Conservation (phyloP, 2,329 filamentous ascomycete species). For the Hypoxylon sp. region DNA sequence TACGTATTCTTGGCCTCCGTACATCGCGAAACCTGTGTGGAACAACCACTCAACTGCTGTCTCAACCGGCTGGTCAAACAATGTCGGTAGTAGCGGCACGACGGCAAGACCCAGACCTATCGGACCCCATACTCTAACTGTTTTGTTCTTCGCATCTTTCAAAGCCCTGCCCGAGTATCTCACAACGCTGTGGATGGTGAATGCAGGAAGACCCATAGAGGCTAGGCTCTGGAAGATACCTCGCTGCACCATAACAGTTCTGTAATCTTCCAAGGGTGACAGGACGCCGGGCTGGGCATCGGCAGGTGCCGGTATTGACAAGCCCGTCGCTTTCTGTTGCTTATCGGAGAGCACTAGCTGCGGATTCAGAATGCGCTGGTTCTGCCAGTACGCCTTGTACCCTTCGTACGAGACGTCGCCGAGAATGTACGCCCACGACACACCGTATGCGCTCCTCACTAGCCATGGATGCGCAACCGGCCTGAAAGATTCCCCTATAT, state of each 20-base stretch:
- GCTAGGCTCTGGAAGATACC: slow-evolving; percentile 91
- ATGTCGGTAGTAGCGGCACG: slow-evolving; percentile 83
- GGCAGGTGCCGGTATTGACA: slow-evolving; percentile 52
- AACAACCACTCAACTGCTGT: slow-evolving; percentile 91
- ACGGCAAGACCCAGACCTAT: slow-evolving; percentile 84
- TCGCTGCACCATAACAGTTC: slow-evolving; percentile 90
- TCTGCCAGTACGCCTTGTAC: slow-evolving; percentile 92
- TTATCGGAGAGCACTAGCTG: slow-evolving; percentile 65
- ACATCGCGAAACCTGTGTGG: slow-evolving; percentile 79
- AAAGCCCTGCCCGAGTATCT: slow-evolving; percentile 88
- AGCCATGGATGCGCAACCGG: slow-evolving; percentile 89
- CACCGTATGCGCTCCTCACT: slow-evolving; percentile 84
- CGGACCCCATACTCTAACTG: slow-evolving; percentile 84
- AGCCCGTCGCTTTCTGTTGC: slow-evolving; percentile 62
- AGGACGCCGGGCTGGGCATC: slow-evolving; percentile 57
- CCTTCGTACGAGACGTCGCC: slow-evolving; percentile 94
- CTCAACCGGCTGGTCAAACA: slow-evolving; percentile 95
- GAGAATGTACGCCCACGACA: slow-evolving; percentile 92
- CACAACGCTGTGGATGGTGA: slow-evolving; percentile 94
- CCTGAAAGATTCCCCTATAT: slow-evolving; percentile 96
- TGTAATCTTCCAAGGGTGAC: slow-evolving; percentile 86
- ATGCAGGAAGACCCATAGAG: slow-evolving; percentile 92
- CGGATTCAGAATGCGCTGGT: slow-evolving; percentile 80
- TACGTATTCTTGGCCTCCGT: slow-evolving; percentile 72
- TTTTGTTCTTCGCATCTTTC: slow-evolving; percentile 82